Conservation (phyloP, 2,329 filamentous ascomycete genomes). For the Sporothrix curviconia region DNA sequence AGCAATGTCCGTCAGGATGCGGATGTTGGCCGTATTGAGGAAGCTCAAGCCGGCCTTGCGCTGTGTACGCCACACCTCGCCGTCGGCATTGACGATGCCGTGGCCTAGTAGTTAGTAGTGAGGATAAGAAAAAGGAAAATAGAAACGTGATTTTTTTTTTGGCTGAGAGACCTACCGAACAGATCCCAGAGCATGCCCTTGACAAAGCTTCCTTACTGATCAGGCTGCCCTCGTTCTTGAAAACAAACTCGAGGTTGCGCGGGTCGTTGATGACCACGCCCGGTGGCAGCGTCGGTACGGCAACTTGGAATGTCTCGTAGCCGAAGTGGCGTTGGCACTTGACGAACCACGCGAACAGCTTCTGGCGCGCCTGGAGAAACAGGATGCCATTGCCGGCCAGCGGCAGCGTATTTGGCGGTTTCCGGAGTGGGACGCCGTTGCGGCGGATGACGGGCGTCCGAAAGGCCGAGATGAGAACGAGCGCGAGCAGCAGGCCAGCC, state of each 20-base stretch:
- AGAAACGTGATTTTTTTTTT: constrained; percentile 25
- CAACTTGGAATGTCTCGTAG: constrained; percentile 55
- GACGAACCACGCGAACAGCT: constrained; percentile 57
- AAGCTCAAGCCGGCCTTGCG: constrained; percentile 56
- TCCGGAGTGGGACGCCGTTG: constrained; percentile 19
- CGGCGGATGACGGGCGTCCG: constrained; percentile 18
- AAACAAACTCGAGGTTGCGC: constrained; percentile 54
- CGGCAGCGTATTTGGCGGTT: constrained; percentile 45
- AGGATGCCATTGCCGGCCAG: constrained; percentile 55
- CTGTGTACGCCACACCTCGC: constrained; percentile 56
- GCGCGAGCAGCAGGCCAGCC: constrained; percentile 11
- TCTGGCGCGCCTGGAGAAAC: constrained; percentile 54
- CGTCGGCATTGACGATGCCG: constrained; percentile 62
- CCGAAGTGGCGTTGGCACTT: constrained; percentile 50
- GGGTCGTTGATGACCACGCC: constrained; percentile 59
- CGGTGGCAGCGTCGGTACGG: constrained; percentile 55
- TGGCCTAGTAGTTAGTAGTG: too few relatives aligned
- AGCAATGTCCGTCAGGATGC: constrained; percentile 49
- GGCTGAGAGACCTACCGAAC: too few relatives aligned
- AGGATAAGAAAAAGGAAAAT: not conserved
- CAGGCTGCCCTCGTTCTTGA: constrained; percentile 49
- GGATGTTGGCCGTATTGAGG: constrained; percentile 51
- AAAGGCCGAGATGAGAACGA: constrained; percentile 11
- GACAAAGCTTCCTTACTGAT: constrained; percentile 57
- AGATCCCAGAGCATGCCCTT: constrained; percentile 54